Percentiles rank a stretch among this genome's conserved stretches.
Conservation (phyloP, 225 moss, liverwort and hornwort species). For the Polytrichum commune region DNA sequence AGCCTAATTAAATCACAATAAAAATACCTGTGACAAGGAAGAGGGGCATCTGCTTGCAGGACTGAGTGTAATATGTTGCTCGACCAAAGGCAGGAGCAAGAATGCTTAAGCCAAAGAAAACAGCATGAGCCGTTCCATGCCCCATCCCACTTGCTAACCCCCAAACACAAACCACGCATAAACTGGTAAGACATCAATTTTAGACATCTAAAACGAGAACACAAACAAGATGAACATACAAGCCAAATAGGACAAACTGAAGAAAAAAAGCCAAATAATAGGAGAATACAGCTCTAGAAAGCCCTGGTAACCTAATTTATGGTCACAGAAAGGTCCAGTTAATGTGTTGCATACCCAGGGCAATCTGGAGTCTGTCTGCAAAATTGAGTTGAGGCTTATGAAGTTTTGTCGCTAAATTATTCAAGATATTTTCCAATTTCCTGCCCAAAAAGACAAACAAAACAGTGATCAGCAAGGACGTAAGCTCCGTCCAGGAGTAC, state of each 20-base stretch:
- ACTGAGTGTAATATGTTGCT: slow-evolving; percentile 73
- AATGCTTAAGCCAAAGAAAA: slow-evolving; percentile 88
- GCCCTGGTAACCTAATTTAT: neutral
- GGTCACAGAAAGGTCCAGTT: too few species aligned
- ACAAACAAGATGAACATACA: neutral
- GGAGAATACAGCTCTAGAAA: neutral
- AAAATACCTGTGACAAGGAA: slow-evolving; percentile 72
- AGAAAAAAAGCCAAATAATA: neutral
- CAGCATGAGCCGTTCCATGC: slow-evolving; percentile 83
- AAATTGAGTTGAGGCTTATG: slow-evolving; percentile 71
- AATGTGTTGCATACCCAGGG: slow-evolving; percentile 46
- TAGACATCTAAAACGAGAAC: neutral
- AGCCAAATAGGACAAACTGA: neutral
- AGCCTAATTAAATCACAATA: neutral
- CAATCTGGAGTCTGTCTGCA: slow-evolving; percentile 82
- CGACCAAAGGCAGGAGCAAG: slow-evolving; percentile 86
- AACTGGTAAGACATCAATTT: neutral
- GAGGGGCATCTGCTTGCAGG: slow-evolving; percentile 83
- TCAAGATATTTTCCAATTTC: slow-evolving; percentile 69
- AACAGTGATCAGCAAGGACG: neutral
- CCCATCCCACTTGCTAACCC: slow-evolving; percentile 87
- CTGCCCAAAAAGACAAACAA: slow-evolving; percentile 26
- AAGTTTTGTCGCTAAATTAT: slow-evolving; percentile 69
- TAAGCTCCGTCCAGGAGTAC: neutral
- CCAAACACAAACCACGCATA: slow-evolving; percentile 5